A percentile compares a stretch with the other conserved stretches of the same genome.
Conservation (phyloP, 768 basidiomycete species). For the Neoboletus magnificus region DNA sequence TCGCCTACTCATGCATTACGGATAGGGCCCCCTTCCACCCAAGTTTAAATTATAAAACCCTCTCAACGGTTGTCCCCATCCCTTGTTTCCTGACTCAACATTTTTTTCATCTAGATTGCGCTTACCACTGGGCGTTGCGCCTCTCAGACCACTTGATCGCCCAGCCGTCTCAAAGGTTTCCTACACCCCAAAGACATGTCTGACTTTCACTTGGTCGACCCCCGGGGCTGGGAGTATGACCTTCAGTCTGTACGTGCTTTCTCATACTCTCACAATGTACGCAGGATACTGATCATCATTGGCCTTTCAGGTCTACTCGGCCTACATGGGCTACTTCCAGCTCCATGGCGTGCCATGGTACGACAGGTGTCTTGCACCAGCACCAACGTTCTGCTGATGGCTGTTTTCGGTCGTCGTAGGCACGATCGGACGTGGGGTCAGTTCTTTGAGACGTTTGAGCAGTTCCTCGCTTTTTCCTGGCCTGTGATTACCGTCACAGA, state of each 20-base stretch:
- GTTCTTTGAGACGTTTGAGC: slow-evolving; percentile 74
- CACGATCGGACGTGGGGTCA: slow-evolving; percentile 80
- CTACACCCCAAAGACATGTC: slow-evolving; percentile 39
- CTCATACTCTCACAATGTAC: neutral
- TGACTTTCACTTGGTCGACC: slow-evolving; percentile 72
- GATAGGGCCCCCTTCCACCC: neutral
- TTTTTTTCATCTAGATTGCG: neutral
- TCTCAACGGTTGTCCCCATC: neutral
- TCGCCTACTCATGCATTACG: slow-evolving; percentile 15
- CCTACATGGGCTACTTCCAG: slow-evolving; percentile 79
- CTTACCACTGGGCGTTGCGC: neutral
- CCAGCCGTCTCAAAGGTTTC: neutral
- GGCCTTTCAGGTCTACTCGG: slow-evolving; percentile 55
- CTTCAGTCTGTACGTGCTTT: slow-evolving; percentile 61
- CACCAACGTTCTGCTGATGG: neutral
- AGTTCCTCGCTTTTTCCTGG: slow-evolving; percentile 80
- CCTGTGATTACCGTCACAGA: slow-evolving; percentile 79
- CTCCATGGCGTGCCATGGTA: slow-evolving; percentile 66
- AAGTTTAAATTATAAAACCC: slow-evolving; percentile 18
- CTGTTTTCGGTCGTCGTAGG: slow-evolving; percentile 37
- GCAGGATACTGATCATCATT: neutral
- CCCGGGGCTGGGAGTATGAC: slow-evolving; percentile 77
- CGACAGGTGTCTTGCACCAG: neutral
- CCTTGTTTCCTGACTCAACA: neutral
- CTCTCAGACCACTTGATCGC: neutral